Evolutionary conservation across 169 alveolate species (phyloP), one percentile per base, ranked within the genome.

Genomic region (Plasmodium gallinaceum): DNA sequence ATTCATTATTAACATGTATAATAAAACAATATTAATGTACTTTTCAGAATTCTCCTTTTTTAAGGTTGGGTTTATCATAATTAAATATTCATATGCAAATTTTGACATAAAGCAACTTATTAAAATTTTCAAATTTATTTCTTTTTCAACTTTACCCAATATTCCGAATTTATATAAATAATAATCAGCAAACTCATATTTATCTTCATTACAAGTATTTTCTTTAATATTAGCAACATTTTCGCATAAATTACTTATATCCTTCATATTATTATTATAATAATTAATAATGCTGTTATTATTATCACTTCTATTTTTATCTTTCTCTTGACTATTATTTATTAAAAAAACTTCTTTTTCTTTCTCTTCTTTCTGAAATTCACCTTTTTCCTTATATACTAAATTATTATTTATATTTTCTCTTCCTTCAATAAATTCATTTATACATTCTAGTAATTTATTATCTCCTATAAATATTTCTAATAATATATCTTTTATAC

Each of bases 81-180:
- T 73, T 60, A 86, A 86, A 86, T 86, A 86, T 70, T 86, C 88
- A 60, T 86, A 73, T 22, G 92, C 92, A 64, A 46, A 86, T 54
- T 71, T 86, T 5, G 92, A 86, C 92, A 86, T 86, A 74, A 86
- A 86, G 24, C 92, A 86, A 16, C 88, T 86, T 51, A 86, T 86
- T 43, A 86, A 64, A 48, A 86, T 58, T 72, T 86, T 86, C 51
- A 86, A 58, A 60, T 72, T 86, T 20, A 86, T 86, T 39, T 86
- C 92, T 45, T 86, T 86, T 71, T 86, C 92, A 42, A 75, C 88
- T 24, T 71, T 86, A 57, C 92, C 92, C 26, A 71, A 24, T 32
- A 86, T 37, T n/a, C 92, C 92, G 7, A 86, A 86, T 60, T 86
- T 86, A 26, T 86, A 86, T 54, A 86, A 42, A 71, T 39, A 86